These are phyloP conservation scores for Colletotrichum gigasporum DNA, from an alignment of 2,329 filamentous ascomycete genomes.

Conservation along the genomic window DNA sequence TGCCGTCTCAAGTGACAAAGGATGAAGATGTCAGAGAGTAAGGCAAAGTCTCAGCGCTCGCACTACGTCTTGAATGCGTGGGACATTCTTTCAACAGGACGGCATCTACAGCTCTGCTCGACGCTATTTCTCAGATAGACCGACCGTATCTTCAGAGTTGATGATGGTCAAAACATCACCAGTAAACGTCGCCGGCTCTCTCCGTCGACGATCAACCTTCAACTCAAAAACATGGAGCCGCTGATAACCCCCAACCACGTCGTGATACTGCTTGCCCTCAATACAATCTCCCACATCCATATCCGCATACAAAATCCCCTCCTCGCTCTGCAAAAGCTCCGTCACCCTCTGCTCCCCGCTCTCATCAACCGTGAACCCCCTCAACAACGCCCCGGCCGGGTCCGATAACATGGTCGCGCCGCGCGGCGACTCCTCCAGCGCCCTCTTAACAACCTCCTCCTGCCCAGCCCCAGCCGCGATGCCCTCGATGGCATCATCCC, in stretches of 20 bases:
- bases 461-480: slow-evolving; percentile 41
- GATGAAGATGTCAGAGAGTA: too few species aligned
- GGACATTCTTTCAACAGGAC: too few species aligned
- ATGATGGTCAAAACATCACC: background rate
- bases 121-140: too few species aligned
- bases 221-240: slow-evolving; percentile 63
- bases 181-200: slow-evolving; percentile 42
- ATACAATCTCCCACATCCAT: slow-evolving; percentile 58
- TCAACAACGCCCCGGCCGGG: slow-evolving; percentile 54
- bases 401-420: slow-evolving; percentile 61
- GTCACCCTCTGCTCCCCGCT: slow-evolving; percentile 34
- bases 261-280: slow-evolving; percentile 66
- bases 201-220: slow-evolving; percentile 53
- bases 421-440: slow-evolving; percentile 48
- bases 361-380: slow-evolving; percentile 46
- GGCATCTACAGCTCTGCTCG: too few species aligned
- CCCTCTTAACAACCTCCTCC: slow-evolving; percentile 39
- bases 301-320: slow-evolving; percentile 62
- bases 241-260: slow-evolving; percentile 65
- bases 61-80: too few species aligned
- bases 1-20: too few species aligned
- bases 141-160: too few species aligned
- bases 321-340: slow-evolving; percentile 53
- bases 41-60: too few species aligned
- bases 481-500: slow-evolving; percentile 46